Evolutionary conservation across 1,139 yeast species (phyloP).

Genomic region (Suzukiozyma palmioleophila): DNA sequence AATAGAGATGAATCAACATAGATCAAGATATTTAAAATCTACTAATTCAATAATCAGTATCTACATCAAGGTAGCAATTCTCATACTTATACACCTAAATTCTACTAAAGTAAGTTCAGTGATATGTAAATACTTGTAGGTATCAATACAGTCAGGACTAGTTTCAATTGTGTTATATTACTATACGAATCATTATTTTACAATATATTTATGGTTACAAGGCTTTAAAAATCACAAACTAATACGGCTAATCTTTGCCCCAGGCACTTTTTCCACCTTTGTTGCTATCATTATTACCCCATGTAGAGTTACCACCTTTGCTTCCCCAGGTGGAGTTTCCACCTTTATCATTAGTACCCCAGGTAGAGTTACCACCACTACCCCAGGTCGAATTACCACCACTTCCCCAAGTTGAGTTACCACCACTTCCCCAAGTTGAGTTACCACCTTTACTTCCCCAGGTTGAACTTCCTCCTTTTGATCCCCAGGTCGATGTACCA

Average conservation of each 20-base stretch:
- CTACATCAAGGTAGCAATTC: no score
- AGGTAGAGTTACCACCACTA: slow-evolving; percentile 30
- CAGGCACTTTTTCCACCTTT: slow-evolving; percentile 14
- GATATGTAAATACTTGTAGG: no score
- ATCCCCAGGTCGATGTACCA: slow-evolving; percentile 22
- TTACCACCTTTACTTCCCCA: slow-evolving; percentile 21
- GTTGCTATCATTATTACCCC: slow-evolving; percentile 12
- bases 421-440: slow-evolving; percentile 28
- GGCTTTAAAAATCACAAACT: no score
- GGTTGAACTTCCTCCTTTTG: neutral
- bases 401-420: slow-evolving; percentile 24
- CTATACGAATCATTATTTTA: no score
- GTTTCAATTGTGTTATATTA: no score
- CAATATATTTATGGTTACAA: no score
- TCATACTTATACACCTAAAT: no score
- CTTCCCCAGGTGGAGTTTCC: slow-evolving; percentile 37
- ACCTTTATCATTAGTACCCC: slow-evolving; percentile 35
- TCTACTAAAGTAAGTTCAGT: no score
- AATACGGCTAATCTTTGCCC: slow-evolving; percentile 10
- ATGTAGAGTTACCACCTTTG: slow-evolving; percentile 14
- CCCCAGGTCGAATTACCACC: slow-evolving; percentile 49
- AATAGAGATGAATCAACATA: no score
- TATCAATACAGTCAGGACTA: no score
- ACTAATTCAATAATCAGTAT: no score
- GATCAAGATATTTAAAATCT: no score